Evolutionary conservation across 2,329 filamentous ascomycete genomes (phyloP), one percentile per base, ranked within the genome.

Genomic region (Epichloe typhina): DNA sequence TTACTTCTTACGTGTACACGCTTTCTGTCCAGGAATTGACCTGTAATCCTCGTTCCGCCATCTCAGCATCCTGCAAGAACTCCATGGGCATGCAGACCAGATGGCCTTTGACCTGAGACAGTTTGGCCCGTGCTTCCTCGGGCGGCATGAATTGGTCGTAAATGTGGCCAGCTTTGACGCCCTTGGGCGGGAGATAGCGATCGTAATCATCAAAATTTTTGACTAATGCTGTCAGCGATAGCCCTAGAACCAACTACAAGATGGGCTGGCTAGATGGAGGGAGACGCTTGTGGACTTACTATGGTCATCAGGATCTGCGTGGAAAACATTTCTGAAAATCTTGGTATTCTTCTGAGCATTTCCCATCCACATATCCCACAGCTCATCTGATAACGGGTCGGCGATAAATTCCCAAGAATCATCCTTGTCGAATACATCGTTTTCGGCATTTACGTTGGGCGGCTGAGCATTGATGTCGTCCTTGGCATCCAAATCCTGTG

Each of bases 1-100:
- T 15, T 12, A 23, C 40, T 66, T 58, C 40, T 66, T 58, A 88
- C 5, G 86, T 86, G 64, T 88, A 93, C 54, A 94, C 80, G 76
- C 86, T 88, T 73, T 96, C 88, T 0, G 91, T 97, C 61, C 81
- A 84, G 44, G 79, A 70, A 65, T 97, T 97, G 40, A 97, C 81
- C 67, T 89, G 83, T 66, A 97, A 62, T 0, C 91, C 90, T 60
- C 78, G 80, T 70, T 96, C 90, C 0, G 90, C 90, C 89, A 97
- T 94, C 59, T 87, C 77, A 0, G 83, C 88, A 56, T 95, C 82
- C 59, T 79, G 75, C 62, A 97, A 67, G 64, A 95, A 97, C 44
- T 89, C 80, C 60, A 97, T 66, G n/a, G 89, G 89, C 83, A 95
- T 91, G 87, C 88, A 94, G 6, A 97, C 91, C 40, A 97, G 66